phyloP scores from a whole-genome alignment of 2,329 filamentous ascomycete genomes.

The Alternaria sp. region DNA sequence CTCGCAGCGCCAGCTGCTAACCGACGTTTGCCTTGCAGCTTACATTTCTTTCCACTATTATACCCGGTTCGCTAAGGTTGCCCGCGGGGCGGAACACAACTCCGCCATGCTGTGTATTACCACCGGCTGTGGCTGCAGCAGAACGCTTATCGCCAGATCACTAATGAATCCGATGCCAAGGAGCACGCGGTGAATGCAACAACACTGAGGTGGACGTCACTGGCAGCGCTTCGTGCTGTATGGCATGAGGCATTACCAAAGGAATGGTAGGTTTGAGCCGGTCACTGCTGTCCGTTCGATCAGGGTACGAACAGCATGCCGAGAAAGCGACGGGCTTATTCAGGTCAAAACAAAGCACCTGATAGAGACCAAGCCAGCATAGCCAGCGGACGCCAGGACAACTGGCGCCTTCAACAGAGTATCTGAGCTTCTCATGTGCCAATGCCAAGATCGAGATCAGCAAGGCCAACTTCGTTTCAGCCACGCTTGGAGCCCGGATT shows the following conservation, averaged over 20 bases:
- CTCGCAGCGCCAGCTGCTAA: not conserved
- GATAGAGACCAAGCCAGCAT: not conserved
- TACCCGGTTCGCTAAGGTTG: not conserved
- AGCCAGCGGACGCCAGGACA: not conserved
- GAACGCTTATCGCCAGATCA: not conserved
- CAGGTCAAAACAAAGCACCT: not conserved
- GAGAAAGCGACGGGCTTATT: not conserved
- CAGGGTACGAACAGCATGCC: not conserved
- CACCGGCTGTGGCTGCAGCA: not conserved
- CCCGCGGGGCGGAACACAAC: not conserved
- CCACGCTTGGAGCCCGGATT: constrained; percentile 24
- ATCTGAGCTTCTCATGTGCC: constrained; percentile 10
- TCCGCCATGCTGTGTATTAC: not conserved
- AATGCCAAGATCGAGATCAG: constrained; percentile 31
- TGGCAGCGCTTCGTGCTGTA: not conserved
- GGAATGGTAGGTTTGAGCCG: not conserved
- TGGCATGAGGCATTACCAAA: not conserved
- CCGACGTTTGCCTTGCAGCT: not conserved
- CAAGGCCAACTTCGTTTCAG: constrained; percentile 35
- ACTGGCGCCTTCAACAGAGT: constrained; percentile 1
- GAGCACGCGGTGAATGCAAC: not conserved
- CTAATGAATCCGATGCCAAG: not conserved
- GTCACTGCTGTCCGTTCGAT: not conserved
- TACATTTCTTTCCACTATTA: not conserved
- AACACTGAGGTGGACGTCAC: not conserved